phyloP scores from a whole-genome alignment of 768 basidiomycete species.

The Mycena rosella region DNA sequence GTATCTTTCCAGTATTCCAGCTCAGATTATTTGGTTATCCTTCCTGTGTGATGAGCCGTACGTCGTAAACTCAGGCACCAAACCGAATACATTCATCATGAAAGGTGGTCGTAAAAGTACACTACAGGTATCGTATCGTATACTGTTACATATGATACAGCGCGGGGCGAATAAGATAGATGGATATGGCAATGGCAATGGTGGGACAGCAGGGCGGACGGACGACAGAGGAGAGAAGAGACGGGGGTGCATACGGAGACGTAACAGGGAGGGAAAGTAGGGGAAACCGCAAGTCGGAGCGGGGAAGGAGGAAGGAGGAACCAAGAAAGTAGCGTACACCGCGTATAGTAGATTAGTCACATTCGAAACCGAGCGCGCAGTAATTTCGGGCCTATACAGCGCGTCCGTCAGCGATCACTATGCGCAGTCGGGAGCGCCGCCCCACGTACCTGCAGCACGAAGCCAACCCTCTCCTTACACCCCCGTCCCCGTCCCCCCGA shows the following conservation, averaged over 20 bases:
- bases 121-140: too few species aligned
- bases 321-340: constrained; percentile 4
- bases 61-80: too few species aligned
- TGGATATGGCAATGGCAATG: too few species aligned
- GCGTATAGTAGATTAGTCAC: constrained; percentile 2
- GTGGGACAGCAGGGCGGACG: too few species aligned
- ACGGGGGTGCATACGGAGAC: neutral
- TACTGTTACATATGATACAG: constrained; percentile 15
- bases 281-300: neutral
- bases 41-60: too few species aligned
- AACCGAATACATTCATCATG: too few species aligned
- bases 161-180: constrained; percentile 19
- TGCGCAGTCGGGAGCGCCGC: neutral
- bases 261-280: neutral
- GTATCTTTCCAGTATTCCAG: too few species aligned
- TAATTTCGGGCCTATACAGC: neutral
- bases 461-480: neutral
- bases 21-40: too few species aligned
- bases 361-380: neutral
- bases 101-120: too few species aligned
- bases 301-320: neutral
- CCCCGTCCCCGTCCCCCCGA: constrained; percentile 27
- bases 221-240: neutral
- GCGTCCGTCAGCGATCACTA: neutral
- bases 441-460: neutral